Evolutionary conservation across 352 stramenopile species (phyloP).

Genomic region (Phytopythium boreale): DNA sequence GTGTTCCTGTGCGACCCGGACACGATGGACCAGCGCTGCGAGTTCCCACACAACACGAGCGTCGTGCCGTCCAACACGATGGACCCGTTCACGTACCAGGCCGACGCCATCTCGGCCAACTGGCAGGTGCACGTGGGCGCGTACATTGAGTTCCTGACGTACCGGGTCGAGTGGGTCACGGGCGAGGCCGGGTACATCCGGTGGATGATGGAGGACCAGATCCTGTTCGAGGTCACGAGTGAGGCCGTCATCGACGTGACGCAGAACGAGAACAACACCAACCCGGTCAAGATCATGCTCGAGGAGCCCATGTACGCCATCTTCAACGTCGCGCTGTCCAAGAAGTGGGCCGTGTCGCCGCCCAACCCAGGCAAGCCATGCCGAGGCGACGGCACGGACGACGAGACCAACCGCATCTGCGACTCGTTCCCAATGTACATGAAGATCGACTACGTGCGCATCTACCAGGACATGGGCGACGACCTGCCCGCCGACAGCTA

Average conservation of each 20-base stretch:
- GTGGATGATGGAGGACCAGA: constrained; percentile 64
- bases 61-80: constrained; percentile 50
- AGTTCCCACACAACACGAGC: constrained; percentile 32
- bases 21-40: constrained; percentile 42
- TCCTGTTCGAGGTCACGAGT: constrained; percentile 81
- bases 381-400: constrained; percentile 23
- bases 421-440: constrained; percentile 49
- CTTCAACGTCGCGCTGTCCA: constrained; percentile 92
- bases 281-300: constrained; percentile 83
- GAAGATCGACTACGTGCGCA: too few species aligned
- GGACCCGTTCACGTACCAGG: constrained; percentile 68
- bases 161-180: constrained; percentile 31
- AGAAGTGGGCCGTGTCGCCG: constrained; percentile 38
- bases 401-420: constrained; percentile 44
- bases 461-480: constrained; percentile 70
- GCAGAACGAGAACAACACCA: constrained; percentile 47
- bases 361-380: constrained; percentile 20
- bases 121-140: constrained; percentile 59
- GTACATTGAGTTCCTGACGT: constrained; percentile 51
- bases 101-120: constrained; percentile 79
- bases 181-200: constrained; percentile 35
- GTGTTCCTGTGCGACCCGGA: constrained; percentile 49
- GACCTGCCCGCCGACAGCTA: constrained; percentile 33
- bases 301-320: constrained; percentile 92
- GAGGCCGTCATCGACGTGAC: constrained; percentile 31